Base-by-base conservation (phyloP, 2,329 filamentous ascomycete species). In the Furcasterigmium sp. region DNA sequence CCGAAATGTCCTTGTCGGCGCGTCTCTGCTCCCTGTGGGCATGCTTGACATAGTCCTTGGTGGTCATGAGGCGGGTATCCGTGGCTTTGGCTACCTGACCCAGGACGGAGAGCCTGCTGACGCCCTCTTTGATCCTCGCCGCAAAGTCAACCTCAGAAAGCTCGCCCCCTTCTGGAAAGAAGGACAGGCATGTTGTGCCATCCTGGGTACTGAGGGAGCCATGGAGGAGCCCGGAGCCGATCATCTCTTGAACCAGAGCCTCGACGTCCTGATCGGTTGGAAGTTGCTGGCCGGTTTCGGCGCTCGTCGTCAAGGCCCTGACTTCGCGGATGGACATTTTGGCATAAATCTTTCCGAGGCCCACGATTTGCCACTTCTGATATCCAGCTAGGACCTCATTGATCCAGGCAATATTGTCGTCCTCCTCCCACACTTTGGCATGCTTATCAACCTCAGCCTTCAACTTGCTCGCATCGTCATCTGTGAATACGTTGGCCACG, bases 401-500 rank as follows among this genome's bases (percentile, higher is more conserved):
- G 11, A 95, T 72, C 13, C 97, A 75, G 4, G 82, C 78, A 4
- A 68, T 62, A 55, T 94, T 97, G 37, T 79, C 78, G 53, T 97
- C 90, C 52, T 78, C 72, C 29, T 66, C 61, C 84, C 87, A 94
- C 17, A 80, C 62, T 14, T 68, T 59, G 2, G 48, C 44, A 28
- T 82, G 80, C 13, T 72, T 68, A 26, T 84, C 76, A 14, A 81
- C 72, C 55, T 90, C 85, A 4, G 73, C 69, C 54, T 76, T 76
- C 25, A 95, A 70, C 46, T 76, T 76, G 8, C 69, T 65, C 8
- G 79, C 75, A 23, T 70, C 59, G 17, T 54, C 48, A 15, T 70
- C 70, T 47, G 80, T 73, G 58, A 95, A 96, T 7, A 83, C 72
- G 8, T 76, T 70, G 0, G 80, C 86, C 11, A 97, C 62, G 8